Evolutionary conservation across 2,329 filamentous ascomycete genomes (phyloP).

Genomic region (Curvularia sp.): DNA sequence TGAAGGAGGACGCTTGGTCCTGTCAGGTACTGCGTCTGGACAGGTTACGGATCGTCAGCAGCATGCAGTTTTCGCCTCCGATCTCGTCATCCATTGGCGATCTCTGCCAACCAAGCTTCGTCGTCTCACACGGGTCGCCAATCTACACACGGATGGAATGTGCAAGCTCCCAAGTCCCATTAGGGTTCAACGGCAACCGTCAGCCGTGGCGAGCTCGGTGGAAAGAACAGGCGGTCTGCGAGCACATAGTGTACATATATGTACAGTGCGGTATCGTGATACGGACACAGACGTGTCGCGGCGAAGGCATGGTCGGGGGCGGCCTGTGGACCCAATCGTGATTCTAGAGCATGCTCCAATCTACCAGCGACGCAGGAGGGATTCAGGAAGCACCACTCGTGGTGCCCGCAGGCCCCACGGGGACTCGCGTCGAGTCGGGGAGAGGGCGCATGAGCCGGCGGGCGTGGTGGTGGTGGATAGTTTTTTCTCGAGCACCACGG

Average conservation of each 20-base stretch:
- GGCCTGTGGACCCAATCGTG: not conserved
- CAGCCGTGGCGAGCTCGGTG: not conserved
- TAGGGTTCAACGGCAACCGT: not conserved
- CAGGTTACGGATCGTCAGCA: slow-evolving; percentile 24
- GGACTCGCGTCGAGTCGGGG: slow-evolving; percentile 15
- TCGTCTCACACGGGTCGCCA: not conserved
- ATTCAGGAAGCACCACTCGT: slow-evolving; percentile 11
- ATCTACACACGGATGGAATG: not conserved
- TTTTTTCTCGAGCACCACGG: slow-evolving; percentile 7
- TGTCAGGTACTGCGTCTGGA: slow-evolving; percentile 13
- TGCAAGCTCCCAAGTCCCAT: not conserved
- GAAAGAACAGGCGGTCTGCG: not conserved
- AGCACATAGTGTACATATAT: not conserved
- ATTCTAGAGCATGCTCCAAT: slow-evolving; percentile 4
- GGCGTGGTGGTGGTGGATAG: slow-evolving; percentile 7
- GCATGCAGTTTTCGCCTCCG: slow-evolving; percentile 28
- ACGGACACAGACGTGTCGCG: not conserved
- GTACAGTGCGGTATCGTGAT: not conserved
- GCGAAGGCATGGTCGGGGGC: not conserved
- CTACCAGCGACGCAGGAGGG: not conserved
- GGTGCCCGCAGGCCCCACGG: slow-evolving; percentile 7
- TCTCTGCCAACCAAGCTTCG: not conserved
- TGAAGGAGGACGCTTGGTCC: not conserved
- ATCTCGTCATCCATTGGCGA: not conserved
- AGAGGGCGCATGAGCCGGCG: not conserved